Percentiles rank a stretch among this genome's conserved stretches.
Conservation (phyloP, 1,284 basidiomycete species). For the Coniferiporia sulphurascens region DNA sequence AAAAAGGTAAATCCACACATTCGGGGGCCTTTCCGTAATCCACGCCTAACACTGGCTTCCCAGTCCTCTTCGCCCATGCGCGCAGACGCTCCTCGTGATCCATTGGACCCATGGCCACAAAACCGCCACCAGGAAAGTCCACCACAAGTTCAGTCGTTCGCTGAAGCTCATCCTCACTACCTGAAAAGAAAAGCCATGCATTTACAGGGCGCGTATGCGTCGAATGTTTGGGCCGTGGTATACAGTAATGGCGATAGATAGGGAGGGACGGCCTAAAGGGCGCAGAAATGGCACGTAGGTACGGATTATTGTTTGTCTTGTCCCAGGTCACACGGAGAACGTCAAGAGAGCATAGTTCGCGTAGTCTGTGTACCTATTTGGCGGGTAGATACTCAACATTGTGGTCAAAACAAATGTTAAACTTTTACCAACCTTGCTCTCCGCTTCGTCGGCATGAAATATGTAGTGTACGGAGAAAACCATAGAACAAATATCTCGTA, state of each 20-base stretch:
- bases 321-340: constrained; percentile 96
- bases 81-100: constrained; percentile 95
- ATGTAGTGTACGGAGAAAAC: constrained; percentile 90
- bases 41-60: constrained; percentile 79
- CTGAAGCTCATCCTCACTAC: constrained; percentile 61
- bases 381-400: neutral
- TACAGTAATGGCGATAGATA: constrained; percentile 72
- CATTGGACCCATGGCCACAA: constrained; percentile 91
- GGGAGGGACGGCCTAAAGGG: constrained; percentile 53
- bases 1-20: constrained; percentile 44
- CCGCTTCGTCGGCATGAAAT: constrained; percentile 88
- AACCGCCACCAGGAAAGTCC: constrained; percentile 94
- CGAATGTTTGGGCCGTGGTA: constrained; percentile 77
- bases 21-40: constrained; percentile 97
- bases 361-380: constrained; percentile 76
- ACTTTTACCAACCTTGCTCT: constrained; percentile 65
- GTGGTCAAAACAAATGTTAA: constrained; percentile 27
- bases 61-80: constrained; percentile 77
- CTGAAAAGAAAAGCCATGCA: constrained; percentile 81
- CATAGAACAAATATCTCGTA: constrained; percentile 81
- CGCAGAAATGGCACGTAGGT: constrained; percentile 68
- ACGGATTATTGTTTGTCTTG: constrained; percentile 93
- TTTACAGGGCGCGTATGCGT: constrained; percentile 78
- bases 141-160: constrained; percentile 77
- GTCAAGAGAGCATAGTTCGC: constrained; percentile 92